These are phyloP conservation scores for Leersia perrieri DNA, from an alignment of 176 grass and related monocot species.

Conservation along the genomic window DNA sequence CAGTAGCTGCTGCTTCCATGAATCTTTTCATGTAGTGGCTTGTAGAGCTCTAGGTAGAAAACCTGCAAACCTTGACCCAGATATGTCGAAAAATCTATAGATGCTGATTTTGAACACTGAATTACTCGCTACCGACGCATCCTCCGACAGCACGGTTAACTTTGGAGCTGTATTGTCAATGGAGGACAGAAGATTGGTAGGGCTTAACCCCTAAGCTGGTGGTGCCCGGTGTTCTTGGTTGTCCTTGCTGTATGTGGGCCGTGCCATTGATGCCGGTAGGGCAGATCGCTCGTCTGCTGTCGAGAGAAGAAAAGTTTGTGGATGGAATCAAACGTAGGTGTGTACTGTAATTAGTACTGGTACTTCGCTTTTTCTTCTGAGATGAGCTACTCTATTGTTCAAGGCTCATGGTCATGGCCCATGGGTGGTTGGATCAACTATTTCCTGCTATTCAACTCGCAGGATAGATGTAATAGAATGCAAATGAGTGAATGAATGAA, in stretches of 20 bases:
- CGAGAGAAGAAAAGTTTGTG: background rate
- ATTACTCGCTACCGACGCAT: background rate
- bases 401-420: constrained; percentile 9
- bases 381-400: background rate
- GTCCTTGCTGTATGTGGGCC: constrained; percentile 14
- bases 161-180: background rate
- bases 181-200: background rate
- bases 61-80: background rate
- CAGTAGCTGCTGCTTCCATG: background rate
- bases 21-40: background rate
- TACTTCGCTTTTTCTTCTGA: background rate
- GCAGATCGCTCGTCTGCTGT: background rate
- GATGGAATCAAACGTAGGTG: constrained; percentile 34
- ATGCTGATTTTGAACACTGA: background rate
- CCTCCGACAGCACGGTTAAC: background rate
- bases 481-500: background rate
- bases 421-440: constrained; percentile 8
- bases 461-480: background rate
- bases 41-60: constrained; percentile 4
- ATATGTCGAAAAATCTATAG: background rate
- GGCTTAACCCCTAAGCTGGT: background rate
- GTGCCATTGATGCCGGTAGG: constrained; percentile 25
- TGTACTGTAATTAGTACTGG: constrained; percentile 15
- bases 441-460: constrained; percentile 10
- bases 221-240: constrained; percentile 24